Evolutionary conservation across 202 grass and related monocot genomes (phyloP).

Genomic region (Dendrocalamus latiflorus): DNA sequence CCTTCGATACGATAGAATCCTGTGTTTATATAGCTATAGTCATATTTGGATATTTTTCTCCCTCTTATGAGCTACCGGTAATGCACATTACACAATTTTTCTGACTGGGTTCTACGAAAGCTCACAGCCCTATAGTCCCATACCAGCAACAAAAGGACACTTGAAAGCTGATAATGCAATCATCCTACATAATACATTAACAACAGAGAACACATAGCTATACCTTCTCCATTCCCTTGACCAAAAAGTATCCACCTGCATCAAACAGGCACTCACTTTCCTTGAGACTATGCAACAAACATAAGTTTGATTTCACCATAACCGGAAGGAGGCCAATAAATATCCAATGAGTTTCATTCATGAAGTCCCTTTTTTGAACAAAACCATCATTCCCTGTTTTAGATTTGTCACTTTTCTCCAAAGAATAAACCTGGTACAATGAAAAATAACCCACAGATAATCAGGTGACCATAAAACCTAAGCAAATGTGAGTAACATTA

Average conservation of each 20-base stretch:
- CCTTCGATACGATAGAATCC: too few relatives aligned
- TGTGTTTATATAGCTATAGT: too few relatives aligned
- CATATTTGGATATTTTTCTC: too few relatives aligned
- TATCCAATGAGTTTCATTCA: slow-evolving; percentile 51
- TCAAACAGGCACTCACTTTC: slow-evolving; percentile 90
- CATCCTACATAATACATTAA: slow-evolving; percentile 5
- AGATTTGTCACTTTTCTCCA: slow-evolving; percentile 74
- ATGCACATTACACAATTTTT: too few relatives aligned
- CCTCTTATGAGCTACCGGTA: too few relatives aligned
- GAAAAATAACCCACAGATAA: slow-evolving; percentile 27
- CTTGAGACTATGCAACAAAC: slow-evolving; percentile 50
- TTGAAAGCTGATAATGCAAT: not conserved
- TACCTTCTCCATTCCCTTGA: slow-evolving; percentile 99
- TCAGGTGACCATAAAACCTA: not conserved
- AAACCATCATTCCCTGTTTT: slow-evolving; percentile 64
- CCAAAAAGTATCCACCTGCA: slow-evolving; percentile 93
- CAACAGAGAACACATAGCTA: slow-evolving; percentile 14
- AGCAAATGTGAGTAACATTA: slow-evolving; percentile 23
- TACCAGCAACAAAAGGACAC: too few relatives aligned
- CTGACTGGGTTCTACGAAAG: too few relatives aligned
- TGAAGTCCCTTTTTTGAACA: slow-evolving; percentile 41
- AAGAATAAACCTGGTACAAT: slow-evolving; percentile 69
- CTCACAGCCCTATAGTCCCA: too few relatives aligned
- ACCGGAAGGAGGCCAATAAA: slow-evolving; percentile 67
- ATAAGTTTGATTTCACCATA: slow-evolving; percentile 87